Evolutionary conservation across 2,329 filamentous ascomycete genomes (phyloP), one percentile per base, ranked within the genome.

Genomic region (Coniosporium tulheliwenetii): DNA sequence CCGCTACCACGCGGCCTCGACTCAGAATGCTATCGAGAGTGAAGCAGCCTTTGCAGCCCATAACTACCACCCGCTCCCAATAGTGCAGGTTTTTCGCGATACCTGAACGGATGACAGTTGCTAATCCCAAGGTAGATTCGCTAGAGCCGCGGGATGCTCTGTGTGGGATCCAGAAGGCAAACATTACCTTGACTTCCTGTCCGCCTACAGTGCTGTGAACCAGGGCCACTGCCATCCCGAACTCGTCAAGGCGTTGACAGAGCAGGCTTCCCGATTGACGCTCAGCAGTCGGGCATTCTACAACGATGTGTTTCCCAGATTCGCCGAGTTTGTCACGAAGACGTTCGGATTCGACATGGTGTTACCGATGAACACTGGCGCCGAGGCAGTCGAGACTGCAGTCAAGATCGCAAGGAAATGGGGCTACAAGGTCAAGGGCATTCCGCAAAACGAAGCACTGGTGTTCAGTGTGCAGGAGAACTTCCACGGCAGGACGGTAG

Each of bases 301-400:
- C 73, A 98, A 96, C 60, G 89, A 96, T 67, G 91, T 96, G 47
- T 96, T 96, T 66, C 89, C 89, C 43, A 79, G 81, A 48, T 96
- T 93, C 71, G 89, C 89, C 5, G 81, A 94, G 64, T 94, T 91
- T 65, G 80, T 94, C 47, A 87, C 84, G 51, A 65, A 76, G 49
- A 79, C 84, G 58, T 94, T 95, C 60, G 86, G 85, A 46, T 96
- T 93, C 59, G 89, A 96, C 63, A 95, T 95, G 89, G 85, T 94
- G 30, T 65, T 96, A 60, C 89, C 89, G 48, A 95, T 96, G 87
- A 95, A 95, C 69, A 96, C 89, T 2, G 89, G 89, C 44, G 89
- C 89, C 15, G 89, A 96, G 65, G 89, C 89, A 8, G 86, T 94
- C 31, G 89, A 96, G 71, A 95, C 89, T 0, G 87, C 82, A 10